A percentile compares a stretch with the other conserved stretches of the same genome.
Evolutionary conservation across 352 stramenopile genomes (phyloP).

Genomic region (Blastocystis sp.): DNA sequence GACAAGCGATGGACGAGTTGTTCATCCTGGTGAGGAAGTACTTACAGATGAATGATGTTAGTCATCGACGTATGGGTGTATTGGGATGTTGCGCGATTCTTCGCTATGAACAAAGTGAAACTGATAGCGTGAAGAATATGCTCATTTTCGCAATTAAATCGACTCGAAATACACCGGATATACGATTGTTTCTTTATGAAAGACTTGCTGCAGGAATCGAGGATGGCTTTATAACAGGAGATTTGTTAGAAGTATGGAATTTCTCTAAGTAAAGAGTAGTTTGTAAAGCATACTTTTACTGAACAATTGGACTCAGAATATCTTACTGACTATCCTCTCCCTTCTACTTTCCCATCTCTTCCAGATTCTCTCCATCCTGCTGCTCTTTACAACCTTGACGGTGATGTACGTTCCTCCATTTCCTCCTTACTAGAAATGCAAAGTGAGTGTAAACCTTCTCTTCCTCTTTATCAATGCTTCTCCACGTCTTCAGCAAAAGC

Average conservation of each 20-base stretch:
- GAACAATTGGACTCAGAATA: neutral
- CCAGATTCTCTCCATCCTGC: neutral
- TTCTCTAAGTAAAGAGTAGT: neutral
- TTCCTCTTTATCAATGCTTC: neutral
- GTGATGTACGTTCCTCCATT: neutral
- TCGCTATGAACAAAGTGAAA: neutral
- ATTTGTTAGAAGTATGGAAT: neutral
- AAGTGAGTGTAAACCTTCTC: neutral
- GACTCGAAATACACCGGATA: conserved; percentile 1
- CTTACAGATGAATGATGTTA: neutral
- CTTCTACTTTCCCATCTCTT: neutral
- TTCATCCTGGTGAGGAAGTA: conserved; percentile 44
- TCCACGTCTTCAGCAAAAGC: neutral
- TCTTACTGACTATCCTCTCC: neutral
- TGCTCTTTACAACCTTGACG: neutral
- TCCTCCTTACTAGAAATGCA: neutral
- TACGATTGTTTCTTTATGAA: neutral
- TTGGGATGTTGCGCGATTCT: neutral
- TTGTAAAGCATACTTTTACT: neutral
- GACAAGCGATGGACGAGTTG: neutral
- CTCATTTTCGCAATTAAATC: neutral
- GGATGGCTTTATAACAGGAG: neutral
- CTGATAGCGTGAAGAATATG: neutral
- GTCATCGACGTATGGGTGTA: neutral
- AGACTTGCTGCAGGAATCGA: neutral